These are phyloP conservation scores for Penicillium sp. DNA, from an alignment of 2,329 filamentous ascomycete genomes.

Conservation along the genomic window DNA sequence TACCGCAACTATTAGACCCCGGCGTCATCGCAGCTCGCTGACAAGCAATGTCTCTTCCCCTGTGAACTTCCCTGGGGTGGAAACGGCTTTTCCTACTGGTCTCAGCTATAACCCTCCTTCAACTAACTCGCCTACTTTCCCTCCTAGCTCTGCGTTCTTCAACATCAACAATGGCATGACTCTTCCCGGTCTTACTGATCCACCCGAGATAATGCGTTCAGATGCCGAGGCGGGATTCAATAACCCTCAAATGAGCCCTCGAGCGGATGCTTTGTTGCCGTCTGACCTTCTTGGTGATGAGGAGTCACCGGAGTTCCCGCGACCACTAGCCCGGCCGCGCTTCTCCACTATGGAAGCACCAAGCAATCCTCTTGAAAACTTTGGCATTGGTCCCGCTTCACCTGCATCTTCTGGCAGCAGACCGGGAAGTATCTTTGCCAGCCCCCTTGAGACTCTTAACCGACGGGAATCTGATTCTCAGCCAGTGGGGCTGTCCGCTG, in stretches of 20 bases:
- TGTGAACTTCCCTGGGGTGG: constrained; percentile 45
- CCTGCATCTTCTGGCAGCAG: constrained; percentile 50
- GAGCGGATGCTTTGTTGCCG: constrained; percentile 63
- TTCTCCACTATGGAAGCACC: constrained; percentile 38
- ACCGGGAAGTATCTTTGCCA: constrained; percentile 51
- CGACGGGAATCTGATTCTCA: constrained; percentile 45
- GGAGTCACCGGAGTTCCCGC: constrained; percentile 44
- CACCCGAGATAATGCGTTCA: constrained; percentile 46
- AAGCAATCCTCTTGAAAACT: constrained; percentile 37
- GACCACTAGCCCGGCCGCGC: constrained; percentile 33
- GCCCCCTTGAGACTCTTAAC: constrained; percentile 48
- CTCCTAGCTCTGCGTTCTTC: constrained; percentile 58
- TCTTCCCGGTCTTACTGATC: constrained; percentile 49
- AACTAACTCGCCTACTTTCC: constrained; percentile 58
- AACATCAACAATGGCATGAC: constrained; percentile 67
- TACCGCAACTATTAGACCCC: constrained; percentile 47
- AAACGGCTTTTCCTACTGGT: constrained; percentile 44
- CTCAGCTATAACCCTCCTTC: constrained; percentile 54
- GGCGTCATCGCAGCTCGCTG: constrained; percentile 52
- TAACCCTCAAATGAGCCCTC: constrained; percentile 66
- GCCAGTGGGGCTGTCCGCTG: constrained; percentile 37
- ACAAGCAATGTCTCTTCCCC: constrained; percentile 54
- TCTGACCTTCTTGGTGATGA: constrained; percentile 65
- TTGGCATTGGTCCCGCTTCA: constrained; percentile 46
- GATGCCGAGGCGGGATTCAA: constrained; percentile 60